A percentile compares a stretch with the other conserved stretches of the same genome.
phyloP scores from a whole-genome alignment of 768 basidiomycete genomes.

The Lentinula guzmanii region DNA sequence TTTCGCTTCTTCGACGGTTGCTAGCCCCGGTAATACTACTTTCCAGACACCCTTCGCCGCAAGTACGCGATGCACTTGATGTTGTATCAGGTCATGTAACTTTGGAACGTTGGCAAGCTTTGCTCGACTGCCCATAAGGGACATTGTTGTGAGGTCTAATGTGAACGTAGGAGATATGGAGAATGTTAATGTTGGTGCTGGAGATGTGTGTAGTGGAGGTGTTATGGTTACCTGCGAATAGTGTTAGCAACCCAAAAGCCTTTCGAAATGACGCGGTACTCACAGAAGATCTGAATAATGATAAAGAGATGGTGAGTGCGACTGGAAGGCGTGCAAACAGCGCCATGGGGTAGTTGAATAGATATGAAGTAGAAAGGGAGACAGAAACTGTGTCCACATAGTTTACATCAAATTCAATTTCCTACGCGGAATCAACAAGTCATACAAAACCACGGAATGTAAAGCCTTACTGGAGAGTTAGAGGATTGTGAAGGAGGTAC shows the following conservation, averaged over 20 bases:
- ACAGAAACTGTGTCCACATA: constrained; percentile 83
- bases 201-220: constrained; percentile 49
- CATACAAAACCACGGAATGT: constrained; percentile 4
- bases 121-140: constrained; percentile 93
- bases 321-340: constrained; percentile 82
- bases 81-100: constrained; percentile 88
- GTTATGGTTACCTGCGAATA: constrained; percentile 50
- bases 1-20: constrained; percentile 26
- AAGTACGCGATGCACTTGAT: constrained; percentile 68
- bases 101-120: constrained; percentile 97
- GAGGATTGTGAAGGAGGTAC: constrained; percentile 23
- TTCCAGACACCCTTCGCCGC: constrained; percentile 60
- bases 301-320: constrained; percentile 72
- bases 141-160: constrained; percentile 81
- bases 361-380: constrained; percentile 75
- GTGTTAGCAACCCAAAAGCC: background rate
- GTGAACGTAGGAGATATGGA: constrained; percentile 82
- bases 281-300: constrained; percentile 65
- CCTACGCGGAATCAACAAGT: constrained; percentile 30
- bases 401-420: constrained; percentile 76
- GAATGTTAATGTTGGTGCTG: constrained; percentile 59
- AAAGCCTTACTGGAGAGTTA: constrained; percentile 23
- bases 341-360: constrained; percentile 79
- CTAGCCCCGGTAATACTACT: constrained; percentile 60
- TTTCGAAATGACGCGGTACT: constrained; percentile 17